These are phyloP conservation scores for Ziziphus jujuba DNA, from an alignment of 306 rosid genomes.

Conservation along the genomic window DNA sequence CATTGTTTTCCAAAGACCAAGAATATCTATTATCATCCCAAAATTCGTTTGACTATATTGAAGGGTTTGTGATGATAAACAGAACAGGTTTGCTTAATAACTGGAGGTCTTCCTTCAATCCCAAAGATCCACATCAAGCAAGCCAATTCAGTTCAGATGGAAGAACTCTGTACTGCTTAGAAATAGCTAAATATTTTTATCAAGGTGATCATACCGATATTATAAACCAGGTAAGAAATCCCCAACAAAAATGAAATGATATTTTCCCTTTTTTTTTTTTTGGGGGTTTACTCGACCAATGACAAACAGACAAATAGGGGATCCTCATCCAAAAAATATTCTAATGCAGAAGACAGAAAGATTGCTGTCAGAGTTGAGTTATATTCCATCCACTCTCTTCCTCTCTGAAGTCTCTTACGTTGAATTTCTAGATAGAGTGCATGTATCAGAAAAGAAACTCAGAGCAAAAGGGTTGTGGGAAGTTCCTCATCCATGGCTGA, in stretches of 20 bases:
- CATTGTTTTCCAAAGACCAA: conserved; percentile 70
- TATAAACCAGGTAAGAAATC: conserved; percentile 55
- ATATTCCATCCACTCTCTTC: conserved; percentile 69
- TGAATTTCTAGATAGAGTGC: conserved; percentile 87
- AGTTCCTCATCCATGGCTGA: conserved; percentile 96
- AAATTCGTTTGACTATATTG: conserved; percentile 75
- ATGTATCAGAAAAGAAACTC: conserved; percentile 62
- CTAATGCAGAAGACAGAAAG: conserved; percentile 65
- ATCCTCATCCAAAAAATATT: conserved; percentile 5
- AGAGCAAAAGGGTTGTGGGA: conserved; percentile 81
- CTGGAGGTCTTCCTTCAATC: conserved; percentile 89
- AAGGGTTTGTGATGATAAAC: conserved; percentile 84
- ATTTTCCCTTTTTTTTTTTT: background rate
- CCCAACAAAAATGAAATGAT: background rate
- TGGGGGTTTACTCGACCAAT: conserved; percentile 1
- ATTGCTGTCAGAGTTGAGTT: conserved; percentile 56
- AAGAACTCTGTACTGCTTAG: conserved; percentile 73
- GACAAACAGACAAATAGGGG: background rate
- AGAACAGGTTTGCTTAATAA: conserved; percentile 72
- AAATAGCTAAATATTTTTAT: conserved; percentile 80
- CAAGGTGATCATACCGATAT: conserved; percentile 46
- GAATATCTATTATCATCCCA: conserved; percentile 71
- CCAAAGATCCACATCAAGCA: conserved; percentile 68
- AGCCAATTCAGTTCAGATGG: conserved; percentile 76
- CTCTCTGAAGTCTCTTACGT: conserved; percentile 77